Evolutionary conservation across 345 rosid genomes (phyloP).

Genomic region (Syzygium oleosum): DNA sequence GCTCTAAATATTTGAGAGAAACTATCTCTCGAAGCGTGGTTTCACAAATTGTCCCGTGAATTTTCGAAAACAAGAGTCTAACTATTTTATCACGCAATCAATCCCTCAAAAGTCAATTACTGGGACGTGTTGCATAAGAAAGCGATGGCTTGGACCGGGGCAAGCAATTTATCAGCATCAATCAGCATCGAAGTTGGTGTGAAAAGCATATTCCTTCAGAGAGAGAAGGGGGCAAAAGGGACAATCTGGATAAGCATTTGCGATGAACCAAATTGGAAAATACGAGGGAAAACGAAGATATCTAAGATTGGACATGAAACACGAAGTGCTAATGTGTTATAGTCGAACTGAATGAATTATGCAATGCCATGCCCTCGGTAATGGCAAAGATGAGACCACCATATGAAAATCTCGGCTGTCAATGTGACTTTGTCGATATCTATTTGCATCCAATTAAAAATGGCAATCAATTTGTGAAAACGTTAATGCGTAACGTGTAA

Average conservation of each 20-base stretch:
- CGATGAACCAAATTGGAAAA: too few relatives aligned
- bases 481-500: rapidly evolving
- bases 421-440: neutral
- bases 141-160: neutral
- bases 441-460: neutral
- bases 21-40: too few relatives aligned
- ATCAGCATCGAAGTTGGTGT: neutral
- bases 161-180: neutral
- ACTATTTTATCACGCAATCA: neutral
- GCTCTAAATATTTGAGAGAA: too few relatives aligned
- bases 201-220: neutral
- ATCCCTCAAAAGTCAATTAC: neutral
- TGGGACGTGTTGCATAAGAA: neutral
- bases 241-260: neutral
- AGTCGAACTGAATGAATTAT: neutral
- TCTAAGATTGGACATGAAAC: neutral
- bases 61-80: neutral
- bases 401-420: neutral
- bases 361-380: neutral
- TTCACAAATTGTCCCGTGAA: rapidly evolving
- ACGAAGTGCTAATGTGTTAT: neutral
- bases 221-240: neutral
- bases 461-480: rapidly evolving
- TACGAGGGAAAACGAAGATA: neutral
- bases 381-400: neutral